A percentile compares a stretch with the other conserved stretches of the same genome.
These are phyloP conservation scores for Microsporum ferrugineum DNA, from an alignment of 2,329 filamentous ascomycete genomes.

Conservation along the genomic window DNA sequence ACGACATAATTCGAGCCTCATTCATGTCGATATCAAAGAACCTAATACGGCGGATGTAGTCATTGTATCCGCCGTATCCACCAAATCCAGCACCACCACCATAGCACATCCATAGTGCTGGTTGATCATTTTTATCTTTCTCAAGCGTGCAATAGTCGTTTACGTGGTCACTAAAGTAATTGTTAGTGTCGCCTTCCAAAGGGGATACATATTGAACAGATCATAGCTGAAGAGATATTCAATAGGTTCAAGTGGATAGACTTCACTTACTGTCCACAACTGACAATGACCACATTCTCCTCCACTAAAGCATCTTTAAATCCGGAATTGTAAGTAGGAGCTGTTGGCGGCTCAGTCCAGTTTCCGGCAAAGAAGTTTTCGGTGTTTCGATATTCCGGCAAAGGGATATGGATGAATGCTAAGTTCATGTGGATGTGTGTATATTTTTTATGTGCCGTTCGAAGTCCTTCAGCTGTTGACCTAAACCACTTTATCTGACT, in stretches of 20 bases:
- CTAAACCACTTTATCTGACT: constrained; percentile 94
- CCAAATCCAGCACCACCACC: constrained; percentile 85
- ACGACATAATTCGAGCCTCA: constrained; percentile 75
- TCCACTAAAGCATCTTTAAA: constrained; percentile 83
- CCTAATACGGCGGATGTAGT: constrained; percentile 70
- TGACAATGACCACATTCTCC: constrained; percentile 74
- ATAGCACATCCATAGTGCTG: constrained; percentile 95
- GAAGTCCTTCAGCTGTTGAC: constrained; percentile 60
- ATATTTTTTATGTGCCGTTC: constrained; percentile 70
- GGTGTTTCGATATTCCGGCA: constrained; percentile 69
- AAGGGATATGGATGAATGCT: constrained; percentile 92
- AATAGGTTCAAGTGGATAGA: neutral
- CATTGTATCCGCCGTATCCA: constrained; percentile 84
- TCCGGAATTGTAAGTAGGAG: constrained; percentile 79
- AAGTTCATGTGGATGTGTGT: constrained; percentile 89
- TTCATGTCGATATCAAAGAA: constrained; percentile 93
- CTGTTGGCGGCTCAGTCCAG: constrained; percentile 75
- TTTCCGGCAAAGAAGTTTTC: constrained; percentile 54
- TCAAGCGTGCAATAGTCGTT: constrained; percentile 89
- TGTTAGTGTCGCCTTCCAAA: neutral
- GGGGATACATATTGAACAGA: neutral
- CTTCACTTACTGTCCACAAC: constrained; percentile 68
- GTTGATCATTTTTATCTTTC: constrained; percentile 43
- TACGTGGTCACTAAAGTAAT: constrained; percentile 60
- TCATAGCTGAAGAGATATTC: neutral